Evolutionary conservation across 768 basidiomycete genomes (phyloP).

Genomic region (Gloeopeniophorella convolvens): DNA sequence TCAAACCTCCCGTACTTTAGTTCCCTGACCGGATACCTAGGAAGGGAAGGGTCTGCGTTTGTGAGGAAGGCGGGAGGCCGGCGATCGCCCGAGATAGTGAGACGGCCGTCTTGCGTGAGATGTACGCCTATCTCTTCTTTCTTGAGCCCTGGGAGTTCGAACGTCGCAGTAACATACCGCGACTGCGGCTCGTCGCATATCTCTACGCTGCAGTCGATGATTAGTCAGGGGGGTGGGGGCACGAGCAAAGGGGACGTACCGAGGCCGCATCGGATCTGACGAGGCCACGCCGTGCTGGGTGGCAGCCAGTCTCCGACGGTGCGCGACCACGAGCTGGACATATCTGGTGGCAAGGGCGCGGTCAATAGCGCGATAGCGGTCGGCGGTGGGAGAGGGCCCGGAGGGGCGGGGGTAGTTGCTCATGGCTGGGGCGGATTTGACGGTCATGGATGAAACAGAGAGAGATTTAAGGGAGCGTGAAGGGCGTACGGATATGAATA

Average conservation of each 20-base stretch:
- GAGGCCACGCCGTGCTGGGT: background rate
- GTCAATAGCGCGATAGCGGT: slow-evolving; percentile 15
- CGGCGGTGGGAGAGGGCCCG: background rate
- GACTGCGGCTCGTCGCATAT: slow-evolving; percentile 37
- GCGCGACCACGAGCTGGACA: slow-evolving; percentile 16
- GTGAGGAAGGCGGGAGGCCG: slow-evolving; percentile 21
- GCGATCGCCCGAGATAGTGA: slow-evolving; percentile 43
- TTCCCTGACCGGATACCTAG: slow-evolving; percentile 17
- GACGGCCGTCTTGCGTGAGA: slow-evolving; percentile 36
- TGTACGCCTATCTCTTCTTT: slow-evolving; percentile 44
- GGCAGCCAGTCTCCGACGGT: slow-evolving; percentile 14
- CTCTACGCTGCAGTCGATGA: slow-evolving; percentile 33
- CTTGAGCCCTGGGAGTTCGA: slow-evolving; percentile 50
- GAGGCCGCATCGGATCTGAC: slow-evolving; percentile 14
- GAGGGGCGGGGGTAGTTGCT: slow-evolving; percentile 1
- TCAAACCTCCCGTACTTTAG: slow-evolving; percentile 21
- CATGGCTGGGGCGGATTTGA: slow-evolving; percentile 9
- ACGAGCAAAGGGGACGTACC: slow-evolving; percentile 5
- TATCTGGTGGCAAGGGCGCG: slow-evolving; percentile 17
- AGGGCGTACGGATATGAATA: background rate
- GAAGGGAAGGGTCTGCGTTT: slow-evolving; percentile 3
- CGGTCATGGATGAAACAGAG: slow-evolving; percentile 8
- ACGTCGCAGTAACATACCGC: slow-evolving; percentile 43
- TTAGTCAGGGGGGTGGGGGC: background rate
- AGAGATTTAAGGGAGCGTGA: background rate